Base-by-base conservation (phyloP, 768 basidiomycete species). In the Cystobasidium onofrii region DNA sequence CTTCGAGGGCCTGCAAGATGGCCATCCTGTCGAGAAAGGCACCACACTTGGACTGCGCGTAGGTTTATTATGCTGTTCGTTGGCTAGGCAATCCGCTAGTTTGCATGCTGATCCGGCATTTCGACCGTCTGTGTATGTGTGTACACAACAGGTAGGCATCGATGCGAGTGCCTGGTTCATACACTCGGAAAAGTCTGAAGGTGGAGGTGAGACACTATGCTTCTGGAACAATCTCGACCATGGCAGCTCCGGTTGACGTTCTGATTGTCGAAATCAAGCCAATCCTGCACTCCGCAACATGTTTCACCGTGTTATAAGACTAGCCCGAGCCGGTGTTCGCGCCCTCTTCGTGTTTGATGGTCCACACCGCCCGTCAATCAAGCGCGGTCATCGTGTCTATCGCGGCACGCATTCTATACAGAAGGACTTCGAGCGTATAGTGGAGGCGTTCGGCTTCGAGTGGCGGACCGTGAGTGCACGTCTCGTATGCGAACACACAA, bases 281-380 rank as follows among this genome's bases (percentile, higher is more conserved):
- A 71, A 71, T 29, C 69, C 69, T 27, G 36, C 52, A 10, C 55
- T 71, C 4, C 50, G 69, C 50, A 71, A 36, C 31, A 52, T 71
- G 33, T 71, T 71, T 39, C 55, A 57, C 31, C 69, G 69, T 7
- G 55, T 71, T 3, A 55, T 61, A 1, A 23, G 69, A 10, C 55
- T 71, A 3, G 50, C 69, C 9, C 27, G 39, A 71, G 33, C 36
- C 9, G 69, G 69, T 39, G 33, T 27, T 4, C 23, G 52, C 23
- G 54, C 69, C 13, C 71, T 75, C 29, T 73, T 75, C 41, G 74
- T 75, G 27, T 75, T 75, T 46, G 74, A 75, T 41, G 74, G 74
- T 20, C 69, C 70, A 1, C 44, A 50, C 23, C 25, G 71, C n/a
- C 74, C 74, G 1, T 34, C 27, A 1, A 20, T 64, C 31, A 75